Evolutionary conservation across 805 yeast genomes (phyloP).

Genomic region (Candida chilensis): DNA sequence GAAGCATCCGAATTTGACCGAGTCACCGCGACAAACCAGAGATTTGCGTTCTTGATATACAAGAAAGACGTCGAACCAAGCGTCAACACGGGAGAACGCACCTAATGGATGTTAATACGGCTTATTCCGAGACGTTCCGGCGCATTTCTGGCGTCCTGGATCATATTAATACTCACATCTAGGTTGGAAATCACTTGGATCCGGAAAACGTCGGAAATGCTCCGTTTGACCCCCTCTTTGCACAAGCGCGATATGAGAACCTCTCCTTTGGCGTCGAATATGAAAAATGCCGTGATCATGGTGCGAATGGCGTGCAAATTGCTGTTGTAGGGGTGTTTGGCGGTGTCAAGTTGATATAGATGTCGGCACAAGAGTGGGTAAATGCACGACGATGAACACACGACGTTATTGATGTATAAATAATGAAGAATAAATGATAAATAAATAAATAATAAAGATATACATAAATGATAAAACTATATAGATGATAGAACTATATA

Average conservation of each 20-base stretch:
- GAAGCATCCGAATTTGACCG: constrained; percentile 85
- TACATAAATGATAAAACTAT: too few species aligned
- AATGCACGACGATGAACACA: too few species aligned
- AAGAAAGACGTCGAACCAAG: constrained; percentile 89
- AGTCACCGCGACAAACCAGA: constrained; percentile 86
- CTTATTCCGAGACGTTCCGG: neutral
- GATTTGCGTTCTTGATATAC: constrained; percentile 50
- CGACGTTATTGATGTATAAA: too few species aligned
- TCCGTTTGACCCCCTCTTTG: constrained; percentile 67
- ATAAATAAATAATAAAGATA: too few species aligned
- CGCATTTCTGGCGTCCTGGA: neutral
- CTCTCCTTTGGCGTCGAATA: constrained; percentile 77
- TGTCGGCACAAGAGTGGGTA: too few species aligned
- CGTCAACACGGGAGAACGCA: constrained; percentile 69
- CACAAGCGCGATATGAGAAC: constrained; percentile 67
- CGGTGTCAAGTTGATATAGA: too few species aligned
- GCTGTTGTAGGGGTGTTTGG: too few species aligned
- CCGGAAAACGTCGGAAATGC: constrained; percentile 82
- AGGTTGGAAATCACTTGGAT: constrained; percentile 76
- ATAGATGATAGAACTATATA: too few species aligned
- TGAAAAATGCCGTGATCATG: constrained; percentile 84
- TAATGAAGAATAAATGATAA: too few species aligned
- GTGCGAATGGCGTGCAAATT: too few species aligned
- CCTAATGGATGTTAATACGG: constrained; percentile 8
- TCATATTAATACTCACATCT: constrained; percentile 21